Percentiles rank a stretch among this genome's conserved stretches.
Evolutionary conservation across 495 filamentous ascomycete species (phyloP).

Genomic region (Aspergillus indologenus): DNA sequence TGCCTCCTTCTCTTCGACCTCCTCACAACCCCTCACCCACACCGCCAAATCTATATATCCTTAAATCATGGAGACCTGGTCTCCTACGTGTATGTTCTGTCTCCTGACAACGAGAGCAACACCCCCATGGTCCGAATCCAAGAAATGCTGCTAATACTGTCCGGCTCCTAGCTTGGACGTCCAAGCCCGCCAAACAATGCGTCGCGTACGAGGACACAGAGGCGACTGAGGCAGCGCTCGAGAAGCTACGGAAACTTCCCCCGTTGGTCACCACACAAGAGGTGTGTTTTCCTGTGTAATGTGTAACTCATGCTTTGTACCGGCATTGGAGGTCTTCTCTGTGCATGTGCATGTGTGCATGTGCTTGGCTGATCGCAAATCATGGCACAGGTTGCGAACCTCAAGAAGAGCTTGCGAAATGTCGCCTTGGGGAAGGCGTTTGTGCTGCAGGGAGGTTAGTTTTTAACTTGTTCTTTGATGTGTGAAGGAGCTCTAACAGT

Average conservation of each 20-base stretch:
- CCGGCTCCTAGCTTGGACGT: conserved; percentile 63
- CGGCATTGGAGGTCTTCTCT: no score
- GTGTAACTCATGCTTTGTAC: no score
- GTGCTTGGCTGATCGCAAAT: no score
- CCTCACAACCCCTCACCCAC: no score
- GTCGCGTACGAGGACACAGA: conserved; percentile 72
- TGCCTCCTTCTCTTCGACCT: no score
- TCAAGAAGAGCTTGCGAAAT: conserved; percentile 73
- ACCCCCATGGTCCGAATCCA: no score
- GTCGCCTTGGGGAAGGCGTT: conserved; percentile 92
- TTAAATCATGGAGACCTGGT: conserved; percentile 19
- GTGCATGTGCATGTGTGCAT: not conserved
- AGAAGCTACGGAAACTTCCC: conserved; percentile 73
- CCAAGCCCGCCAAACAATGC: conserved; percentile 88
- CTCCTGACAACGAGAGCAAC: not conserved
- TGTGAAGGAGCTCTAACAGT: not conserved
- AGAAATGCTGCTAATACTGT: no score
- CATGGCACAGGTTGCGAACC: conserved; percentile 63
- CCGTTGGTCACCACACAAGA: conserved; percentile 86
- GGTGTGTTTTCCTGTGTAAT: conserved; percentile 28
- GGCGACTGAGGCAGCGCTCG: conserved; percentile 60
- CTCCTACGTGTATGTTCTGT: conserved; percentile 29
- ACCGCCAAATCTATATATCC: no score
- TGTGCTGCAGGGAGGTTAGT: conserved; percentile 77
- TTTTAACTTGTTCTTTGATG: not conserved